Conservation (phyloP, 208 protist genomes). For the Endotrypanum monterogeii region DNA sequence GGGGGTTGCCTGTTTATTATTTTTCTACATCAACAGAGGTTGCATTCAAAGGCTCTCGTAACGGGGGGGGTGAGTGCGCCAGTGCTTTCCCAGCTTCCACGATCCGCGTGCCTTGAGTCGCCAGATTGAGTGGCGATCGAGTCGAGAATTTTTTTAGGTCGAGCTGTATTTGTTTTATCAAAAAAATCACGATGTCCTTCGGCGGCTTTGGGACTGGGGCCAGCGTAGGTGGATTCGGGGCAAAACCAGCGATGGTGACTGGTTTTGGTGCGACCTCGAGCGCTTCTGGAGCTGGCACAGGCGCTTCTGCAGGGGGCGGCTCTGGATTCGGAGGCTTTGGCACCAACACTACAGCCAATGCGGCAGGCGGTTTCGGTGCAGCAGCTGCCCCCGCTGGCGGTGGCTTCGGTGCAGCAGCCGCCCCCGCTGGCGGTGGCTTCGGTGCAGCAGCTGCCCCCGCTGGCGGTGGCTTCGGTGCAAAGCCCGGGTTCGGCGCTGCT, state of each 20-base stretch:
- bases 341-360: constrained; percentile 3
- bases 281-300: not conserved
- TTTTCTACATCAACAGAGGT: no score
- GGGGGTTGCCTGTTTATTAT: not conserved
- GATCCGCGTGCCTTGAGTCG: not conserved
- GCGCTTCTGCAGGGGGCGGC: not conserved
- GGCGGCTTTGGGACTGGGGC: constrained; percentile 39
- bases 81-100: not conserved
- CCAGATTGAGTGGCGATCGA: not conserved
- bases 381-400: constrained; percentile 13
- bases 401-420: constrained; percentile 34
- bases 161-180: not conserved
- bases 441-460: constrained; percentile 13
- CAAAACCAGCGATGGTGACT: constrained; percentile 4
- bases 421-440: constrained; percentile 29
- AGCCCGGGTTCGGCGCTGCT: not conserved
- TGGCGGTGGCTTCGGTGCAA: constrained; percentile 41
- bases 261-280: constrained; percentile 29
- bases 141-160: not conserved
- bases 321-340: constrained; percentile 36
- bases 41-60: no score
- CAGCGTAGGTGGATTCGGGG: constrained; percentile 12
- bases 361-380: constrained; percentile 39
- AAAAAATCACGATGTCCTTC: not conserved
- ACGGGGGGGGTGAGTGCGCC: no score